Evolutionary conservation across 371 early-diverging fungal genomes (phyloP).

Genomic region (Mortierella sp.): DNA sequence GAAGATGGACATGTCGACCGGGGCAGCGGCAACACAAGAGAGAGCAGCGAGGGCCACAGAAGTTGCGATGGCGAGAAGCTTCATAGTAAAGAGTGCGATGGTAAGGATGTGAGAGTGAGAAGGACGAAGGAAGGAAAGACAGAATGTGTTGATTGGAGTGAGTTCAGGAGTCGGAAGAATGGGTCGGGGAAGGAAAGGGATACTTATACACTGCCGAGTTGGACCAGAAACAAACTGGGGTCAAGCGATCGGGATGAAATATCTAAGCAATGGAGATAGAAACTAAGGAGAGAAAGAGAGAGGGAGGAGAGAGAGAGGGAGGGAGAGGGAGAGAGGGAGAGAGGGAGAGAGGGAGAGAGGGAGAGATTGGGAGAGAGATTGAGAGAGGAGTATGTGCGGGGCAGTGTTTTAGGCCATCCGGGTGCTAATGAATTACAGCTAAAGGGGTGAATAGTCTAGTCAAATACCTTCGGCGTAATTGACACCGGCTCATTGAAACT

Average conservation of each 20-base stretch:
- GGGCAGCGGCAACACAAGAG: conserved; percentile 40
- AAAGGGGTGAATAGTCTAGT: no score
- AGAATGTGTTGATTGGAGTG: conserved; percentile 17
- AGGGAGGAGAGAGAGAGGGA: background rate
- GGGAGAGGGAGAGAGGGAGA: background rate
- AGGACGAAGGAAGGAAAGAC: background rate
- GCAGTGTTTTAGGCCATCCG: no score
- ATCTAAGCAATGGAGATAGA: background rate
- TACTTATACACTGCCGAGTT: conserved; percentile 4
- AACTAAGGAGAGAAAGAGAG: background rate
- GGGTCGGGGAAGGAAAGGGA: background rate
- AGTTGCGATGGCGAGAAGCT: conserved; percentile 55
- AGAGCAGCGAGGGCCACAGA: conserved; percentile 49
- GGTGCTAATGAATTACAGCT: no score
- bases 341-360: background rate
- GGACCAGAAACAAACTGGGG: conserved; percentile 4
- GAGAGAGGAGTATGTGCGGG: background rate
- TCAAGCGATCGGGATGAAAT: conserved; percentile 2
- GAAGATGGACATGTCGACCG: conserved; percentile 18
- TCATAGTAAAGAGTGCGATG: conserved; percentile 46
- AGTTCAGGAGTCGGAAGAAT: conserved; percentile 21
- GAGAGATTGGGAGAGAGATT: background rate
- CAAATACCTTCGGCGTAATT: no score
- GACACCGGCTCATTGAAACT: no score
- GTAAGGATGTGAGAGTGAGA: background rate